A percentile compares a stretch with the other conserved stretches of the same genome.
Evolutionary conservation across 2,329 filamentous ascomycete species (phyloP).

Genomic region (Aureobasidium sp.): DNA sequence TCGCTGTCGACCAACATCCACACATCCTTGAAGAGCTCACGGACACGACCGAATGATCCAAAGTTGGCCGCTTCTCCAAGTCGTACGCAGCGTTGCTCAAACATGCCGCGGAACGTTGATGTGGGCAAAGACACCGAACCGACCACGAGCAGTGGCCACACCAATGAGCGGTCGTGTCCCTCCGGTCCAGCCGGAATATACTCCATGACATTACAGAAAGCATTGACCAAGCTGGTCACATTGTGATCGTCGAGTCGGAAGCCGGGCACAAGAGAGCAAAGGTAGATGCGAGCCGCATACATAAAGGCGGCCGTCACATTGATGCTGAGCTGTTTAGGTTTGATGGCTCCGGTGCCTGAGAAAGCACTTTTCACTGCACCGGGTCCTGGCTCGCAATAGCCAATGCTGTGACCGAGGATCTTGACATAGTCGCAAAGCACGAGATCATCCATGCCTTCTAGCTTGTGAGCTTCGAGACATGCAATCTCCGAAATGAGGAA

Average conservation of each 20-base stretch:
- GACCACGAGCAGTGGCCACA: constrained; percentile 87
- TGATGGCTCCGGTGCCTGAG: constrained; percentile 60
- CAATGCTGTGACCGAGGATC: constrained; percentile 79
- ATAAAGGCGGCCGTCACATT: constrained; percentile 91
- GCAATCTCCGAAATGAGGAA: constrained; percentile 96
- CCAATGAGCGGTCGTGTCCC: constrained; percentile 82
- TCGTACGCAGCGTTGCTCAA: constrained; percentile 63
- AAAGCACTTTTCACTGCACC: constrained; percentile 42
- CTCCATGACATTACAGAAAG: constrained; percentile 66
- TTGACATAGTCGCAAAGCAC: constrained; percentile 82
- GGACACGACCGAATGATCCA: constrained; percentile 80
- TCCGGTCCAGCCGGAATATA: constrained; percentile 72
- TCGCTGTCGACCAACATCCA: constrained; percentile 68
- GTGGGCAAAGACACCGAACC: constrained; percentile 67
- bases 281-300: constrained; percentile 84
- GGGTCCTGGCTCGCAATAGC: constrained; percentile 56
- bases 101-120: constrained; percentile 69
- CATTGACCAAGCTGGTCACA: constrained; percentile 68
- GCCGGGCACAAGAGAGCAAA: constrained; percentile 90
- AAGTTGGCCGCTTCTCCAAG: constrained; percentile 70
- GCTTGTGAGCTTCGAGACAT: constrained; percentile 84
- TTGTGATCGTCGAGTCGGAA: constrained; percentile 68
- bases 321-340: constrained; percentile 71
- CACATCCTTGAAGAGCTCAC: constrained; percentile 68
- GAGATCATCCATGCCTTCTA: constrained; percentile 73